phyloP scores from a whole-genome alignment of 768 basidiomycete species.

The Cyclocybe cylindracea region DNA sequence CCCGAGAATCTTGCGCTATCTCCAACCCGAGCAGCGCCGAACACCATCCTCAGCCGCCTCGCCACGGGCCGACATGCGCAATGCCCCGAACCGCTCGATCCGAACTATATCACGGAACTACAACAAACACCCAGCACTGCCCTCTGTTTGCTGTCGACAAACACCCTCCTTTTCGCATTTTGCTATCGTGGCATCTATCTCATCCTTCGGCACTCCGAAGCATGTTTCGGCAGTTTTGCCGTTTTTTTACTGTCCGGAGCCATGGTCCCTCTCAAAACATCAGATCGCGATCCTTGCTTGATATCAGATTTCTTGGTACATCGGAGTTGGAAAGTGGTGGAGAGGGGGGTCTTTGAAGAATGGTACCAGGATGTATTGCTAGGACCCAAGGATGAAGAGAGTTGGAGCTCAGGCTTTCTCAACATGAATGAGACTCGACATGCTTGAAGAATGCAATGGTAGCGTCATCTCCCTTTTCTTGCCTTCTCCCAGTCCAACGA shows the following conservation, averaged over 20 bases:
- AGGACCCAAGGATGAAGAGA: conserved; percentile 68
- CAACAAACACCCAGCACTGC: conserved; percentile 26
- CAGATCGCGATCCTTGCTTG: conserved; percentile 39
- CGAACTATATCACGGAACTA: conserved; percentile 24
- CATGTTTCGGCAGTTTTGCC: conserved; percentile 82
- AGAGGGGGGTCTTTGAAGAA: conserved; percentile 79
- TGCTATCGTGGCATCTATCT: conserved; percentile 89
- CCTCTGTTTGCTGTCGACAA: conserved; percentile 32
- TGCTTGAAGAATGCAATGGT: conserved; percentile 70
- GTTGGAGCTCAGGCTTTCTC: conserved; percentile 77
- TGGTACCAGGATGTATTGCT: conserved; percentile 72
- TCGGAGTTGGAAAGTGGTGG: conserved; percentile 94
- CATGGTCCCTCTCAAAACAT: conserved; percentile 58
- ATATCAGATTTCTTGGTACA: conserved; percentile 83
- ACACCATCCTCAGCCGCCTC: conserved; percentile 85
- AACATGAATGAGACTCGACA: conserved; percentile 74
- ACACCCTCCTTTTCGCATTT: conserved; percentile 74
- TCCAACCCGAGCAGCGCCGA: conserved; percentile 96
- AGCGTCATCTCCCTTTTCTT: conserved; percentile 14
- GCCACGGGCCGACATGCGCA: conserved; percentile 60
- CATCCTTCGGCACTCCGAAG: conserved; percentile 89
- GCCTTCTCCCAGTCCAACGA: not conserved
- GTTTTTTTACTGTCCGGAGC: conserved; percentile 88
- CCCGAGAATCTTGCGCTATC: conserved; percentile 92
- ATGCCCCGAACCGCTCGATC: conserved; percentile 30